Evolutionary conservation across 805 yeast species (phyloP).

Genomic region (Yamadazyma phyllophila): DNA sequence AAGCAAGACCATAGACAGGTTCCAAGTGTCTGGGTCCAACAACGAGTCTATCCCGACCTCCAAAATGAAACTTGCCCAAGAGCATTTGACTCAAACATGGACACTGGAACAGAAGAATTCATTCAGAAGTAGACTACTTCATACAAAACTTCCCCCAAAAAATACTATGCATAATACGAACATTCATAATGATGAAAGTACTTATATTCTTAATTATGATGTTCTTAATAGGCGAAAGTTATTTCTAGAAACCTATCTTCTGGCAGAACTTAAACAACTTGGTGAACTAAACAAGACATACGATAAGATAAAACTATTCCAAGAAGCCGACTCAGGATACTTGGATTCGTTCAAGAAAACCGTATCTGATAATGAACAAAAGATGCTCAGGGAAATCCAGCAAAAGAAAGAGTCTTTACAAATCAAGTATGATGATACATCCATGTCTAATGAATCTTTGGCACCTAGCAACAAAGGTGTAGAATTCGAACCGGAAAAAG

Average conservation of each 20-base stretch:
- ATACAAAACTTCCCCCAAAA: conserved; percentile 27
- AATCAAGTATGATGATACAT: not conserved
- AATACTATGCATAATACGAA: conserved; percentile 16
- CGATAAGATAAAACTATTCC: conserved; percentile 20
- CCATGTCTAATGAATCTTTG: not conserved
- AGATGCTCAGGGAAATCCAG: conserved; percentile 13
- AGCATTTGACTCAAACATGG: conserved; percentile 26
- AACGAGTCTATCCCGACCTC: not conserved
- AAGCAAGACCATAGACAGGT: conserved; percentile 24
- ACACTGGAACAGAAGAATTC: conserved; percentile 18
- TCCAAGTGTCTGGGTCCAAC: conserved; percentile 9
- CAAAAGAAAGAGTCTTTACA: not conserved
- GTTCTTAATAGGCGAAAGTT: conserved; percentile 22
- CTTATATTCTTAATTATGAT: conserved; percentile 25
- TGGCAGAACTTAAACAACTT: conserved; percentile 40
- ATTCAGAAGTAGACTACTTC: conserved; percentile 22
- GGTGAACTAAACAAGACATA: conserved; percentile 28
- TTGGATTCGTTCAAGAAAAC: conserved; percentile 29
- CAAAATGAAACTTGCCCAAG: conserved; percentile 23
- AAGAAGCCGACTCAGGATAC: conserved; percentile 33
- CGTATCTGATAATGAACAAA: conserved; percentile 14
- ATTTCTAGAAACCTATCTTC: conserved; percentile 34
- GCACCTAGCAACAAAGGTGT: not conserved
- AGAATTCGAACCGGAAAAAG: conserved; percentile 4
- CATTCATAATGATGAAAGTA: conserved; percentile 13